A percentile compares a stretch with the other conserved stretches of the same genome.
phyloP scores from a whole-genome alignment of 164 flowering plant genomes.

The Malania oleifera region DNA sequence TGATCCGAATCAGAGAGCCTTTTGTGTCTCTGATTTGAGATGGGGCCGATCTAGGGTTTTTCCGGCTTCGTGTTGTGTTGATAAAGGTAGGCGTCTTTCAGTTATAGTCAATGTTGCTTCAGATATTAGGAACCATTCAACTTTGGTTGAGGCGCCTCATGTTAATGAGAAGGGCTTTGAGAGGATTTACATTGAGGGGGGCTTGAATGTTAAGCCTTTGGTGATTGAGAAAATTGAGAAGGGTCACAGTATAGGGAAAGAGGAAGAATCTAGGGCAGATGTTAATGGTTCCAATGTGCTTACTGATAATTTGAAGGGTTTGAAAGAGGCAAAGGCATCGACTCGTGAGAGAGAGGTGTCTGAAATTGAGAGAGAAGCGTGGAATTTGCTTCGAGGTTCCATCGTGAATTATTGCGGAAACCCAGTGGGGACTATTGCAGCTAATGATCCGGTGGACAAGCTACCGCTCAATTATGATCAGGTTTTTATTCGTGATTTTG shows the following conservation, averaged over 20 bases:
- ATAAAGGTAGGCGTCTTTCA: conserved; percentile 21
- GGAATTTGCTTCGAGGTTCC: conserved; percentile 64
- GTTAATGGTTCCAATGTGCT: conserved; percentile 24
- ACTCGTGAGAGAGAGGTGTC: conserved; percentile 36
- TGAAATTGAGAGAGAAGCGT: conserved; percentile 71
- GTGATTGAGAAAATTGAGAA: conserved; percentile 35
- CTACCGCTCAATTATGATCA: conserved; percentile 84
- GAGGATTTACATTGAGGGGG: conserved; percentile 59
- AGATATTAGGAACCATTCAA: conserved; percentile 53
- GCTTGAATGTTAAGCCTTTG: conserved; percentile 60
- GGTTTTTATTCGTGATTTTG: conserved; percentile 89
- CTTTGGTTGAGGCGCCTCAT: conserved; percentile 51
- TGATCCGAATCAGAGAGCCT: conserved; percentile 27
- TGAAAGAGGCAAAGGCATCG: conserved; percentile 24
- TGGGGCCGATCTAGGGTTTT: conserved; percentile 39
- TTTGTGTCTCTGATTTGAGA: conserved; percentile 30
- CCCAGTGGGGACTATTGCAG: conserved; percentile 96
- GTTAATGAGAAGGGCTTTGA: conserved; percentile 54
- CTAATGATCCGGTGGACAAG: conserved; percentile 70
- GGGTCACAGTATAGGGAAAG: conserved; percentile 17
- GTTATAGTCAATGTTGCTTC: conserved; percentile 50
- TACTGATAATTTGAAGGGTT: conserved; percentile 23
- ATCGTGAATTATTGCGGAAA: conserved; percentile 77
- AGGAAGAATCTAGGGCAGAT: conserved; percentile 19
- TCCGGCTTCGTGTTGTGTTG: conserved; percentile 8